Conservation (phyloP, 345 rosid genomes). For the Combretum micranthum region DNA sequence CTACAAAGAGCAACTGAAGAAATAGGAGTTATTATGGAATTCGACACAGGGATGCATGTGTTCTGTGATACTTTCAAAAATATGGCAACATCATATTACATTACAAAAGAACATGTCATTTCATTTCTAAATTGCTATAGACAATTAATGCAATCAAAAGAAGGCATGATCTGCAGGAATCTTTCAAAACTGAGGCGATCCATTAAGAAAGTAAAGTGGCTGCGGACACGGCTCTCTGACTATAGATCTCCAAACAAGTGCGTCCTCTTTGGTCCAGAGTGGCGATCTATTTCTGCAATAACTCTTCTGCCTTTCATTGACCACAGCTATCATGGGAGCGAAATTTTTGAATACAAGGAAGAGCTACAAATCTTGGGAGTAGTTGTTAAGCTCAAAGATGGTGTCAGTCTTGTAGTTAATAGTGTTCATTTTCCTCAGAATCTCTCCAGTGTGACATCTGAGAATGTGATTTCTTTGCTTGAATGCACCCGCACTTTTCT, state of each 20-base stretch:
- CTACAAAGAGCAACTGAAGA: slow-evolving; percentile 33
- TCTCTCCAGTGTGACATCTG: slow-evolving; percentile 17
- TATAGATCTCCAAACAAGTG: slow-evolving; percentile 44
- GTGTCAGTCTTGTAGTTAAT: slow-evolving; percentile 38
- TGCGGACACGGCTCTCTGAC: slow-evolving; percentile 51
- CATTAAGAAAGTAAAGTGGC: slow-evolving; percentile 41
- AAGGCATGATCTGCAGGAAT: slow-evolving; percentile 1
- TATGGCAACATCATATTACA: slow-evolving; percentile 20
- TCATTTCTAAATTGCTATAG: slow-evolving; percentile 44
- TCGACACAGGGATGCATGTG: slow-evolving; percentile 32
- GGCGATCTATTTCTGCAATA: slow-evolving; percentile 47
- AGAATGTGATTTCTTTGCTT: slow-evolving; percentile 33
- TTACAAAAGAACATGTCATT: slow-evolving; percentile 24
- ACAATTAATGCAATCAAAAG: slow-evolving; percentile 14
- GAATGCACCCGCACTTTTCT: slow-evolving; percentile 31
- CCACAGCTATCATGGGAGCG: slow-evolving; percentile 32
- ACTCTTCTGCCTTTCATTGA: slow-evolving; percentile 54
- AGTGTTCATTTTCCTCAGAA: slow-evolving; percentile 28
- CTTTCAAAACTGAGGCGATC: slow-evolving; percentile 25
- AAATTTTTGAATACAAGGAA: slow-evolving; percentile 28
- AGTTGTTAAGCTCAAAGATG: slow-evolving; percentile 28
- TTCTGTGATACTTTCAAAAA: slow-evolving; percentile 31
- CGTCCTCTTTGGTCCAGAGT: slow-evolving; percentile 43
- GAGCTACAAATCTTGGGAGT: slow-evolving; percentile 52
- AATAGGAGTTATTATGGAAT: slow-evolving; percentile 39